Conservation (phyloP, 176 grass and related monocot species). For the Raddia distichophylla region DNA sequence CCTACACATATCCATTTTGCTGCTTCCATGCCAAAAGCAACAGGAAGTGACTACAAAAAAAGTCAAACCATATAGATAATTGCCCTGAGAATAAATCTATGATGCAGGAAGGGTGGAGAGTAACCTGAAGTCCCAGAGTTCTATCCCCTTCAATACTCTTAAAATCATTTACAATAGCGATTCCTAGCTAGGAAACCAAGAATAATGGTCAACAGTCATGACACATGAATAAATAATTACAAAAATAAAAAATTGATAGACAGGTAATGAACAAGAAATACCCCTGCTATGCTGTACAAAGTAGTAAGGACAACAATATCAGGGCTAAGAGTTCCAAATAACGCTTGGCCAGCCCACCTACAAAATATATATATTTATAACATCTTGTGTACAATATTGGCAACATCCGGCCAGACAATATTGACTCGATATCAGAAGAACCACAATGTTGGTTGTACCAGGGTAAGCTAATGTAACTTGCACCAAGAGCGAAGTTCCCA, state of each 20-base stretch:
- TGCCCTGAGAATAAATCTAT: not conserved
- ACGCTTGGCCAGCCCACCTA: constrained; percentile 97
- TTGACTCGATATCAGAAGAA: constrained; percentile 28
- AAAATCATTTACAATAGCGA: constrained; percentile 84
- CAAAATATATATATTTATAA: constrained; percentile 37
- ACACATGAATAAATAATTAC: constrained; percentile 18
- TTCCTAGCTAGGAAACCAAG: constrained; percentile 55
- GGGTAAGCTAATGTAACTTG: constrained; percentile 94
- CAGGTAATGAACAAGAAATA: constrained; percentile 43
- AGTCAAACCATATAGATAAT: constrained; percentile 20
- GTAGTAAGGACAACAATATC: constrained; percentile 89
- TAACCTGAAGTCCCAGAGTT: constrained; percentile 69
- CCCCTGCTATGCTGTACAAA: constrained; percentile 91
- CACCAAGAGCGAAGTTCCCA: constrained; percentile 95
- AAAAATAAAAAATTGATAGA: constrained; percentile 18
- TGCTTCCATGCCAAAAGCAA: constrained; percentile 92
- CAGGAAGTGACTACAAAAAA: constrained; percentile 79
- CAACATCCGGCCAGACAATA: constrained; percentile 11
- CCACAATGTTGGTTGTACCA: constrained; percentile 53
- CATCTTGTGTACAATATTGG: constrained; percentile 35
- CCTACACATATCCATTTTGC: constrained; percentile 99
- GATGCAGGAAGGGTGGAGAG: constrained; percentile 25
- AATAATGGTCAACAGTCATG: constrained; percentile 23
- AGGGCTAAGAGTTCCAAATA: constrained; percentile 95
- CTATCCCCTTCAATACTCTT: constrained; percentile 81